Evolutionary conservation across 1,139 yeast genomes (phyloP), one percentile per base, ranked within the genome.

Genomic region (Sugiyamaella grinbergsii): DNA sequence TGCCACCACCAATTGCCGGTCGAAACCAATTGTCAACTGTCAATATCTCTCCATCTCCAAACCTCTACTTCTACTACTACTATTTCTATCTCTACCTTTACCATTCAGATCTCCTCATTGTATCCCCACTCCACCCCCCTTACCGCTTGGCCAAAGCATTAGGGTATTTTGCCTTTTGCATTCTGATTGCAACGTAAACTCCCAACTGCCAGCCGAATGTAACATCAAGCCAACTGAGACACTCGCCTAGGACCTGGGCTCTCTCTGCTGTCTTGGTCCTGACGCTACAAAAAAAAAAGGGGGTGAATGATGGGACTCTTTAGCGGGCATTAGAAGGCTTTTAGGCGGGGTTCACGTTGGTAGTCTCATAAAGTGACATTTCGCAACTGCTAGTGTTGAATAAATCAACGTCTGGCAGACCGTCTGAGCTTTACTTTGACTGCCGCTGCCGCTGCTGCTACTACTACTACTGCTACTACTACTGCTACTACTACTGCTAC

Each of bases 121-220:
- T 15, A 15, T n/a, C 23, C 6, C 38, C 19, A 4, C 22, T 4
- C 18, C 11, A 37, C 40, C 40, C 40, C 40, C 20, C 40, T 37
- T 37, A 37, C 20, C 40, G 16, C 20, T 37, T 7, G 7, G 16
- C 19, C 33, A 28, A 10, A 15, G n/a, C 8, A 23, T 29, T 40
- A 40, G 44, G 44, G 44, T 28, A 4, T 10, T 16, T 29, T 26
- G 3, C 44, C 23, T n/a, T 4, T 18, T 40, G 7, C 19, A 6
- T 8, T 18, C 24, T 16, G 44, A 29, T 40, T 40, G 44, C 44
- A 40, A 40, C 36, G 13, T 23, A 15, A 26, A 11, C 32, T n/a
- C 15, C 32, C 32, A 8, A 20, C 10, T 23, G 33, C 13, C 16
- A 26, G 11, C 24, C 23, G 34, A 40, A 38, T 40, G 44, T 40